Evolutionary conservation across 805 yeast species (phyloP).

Genomic region (Yarrowia alimentaria): DNA sequence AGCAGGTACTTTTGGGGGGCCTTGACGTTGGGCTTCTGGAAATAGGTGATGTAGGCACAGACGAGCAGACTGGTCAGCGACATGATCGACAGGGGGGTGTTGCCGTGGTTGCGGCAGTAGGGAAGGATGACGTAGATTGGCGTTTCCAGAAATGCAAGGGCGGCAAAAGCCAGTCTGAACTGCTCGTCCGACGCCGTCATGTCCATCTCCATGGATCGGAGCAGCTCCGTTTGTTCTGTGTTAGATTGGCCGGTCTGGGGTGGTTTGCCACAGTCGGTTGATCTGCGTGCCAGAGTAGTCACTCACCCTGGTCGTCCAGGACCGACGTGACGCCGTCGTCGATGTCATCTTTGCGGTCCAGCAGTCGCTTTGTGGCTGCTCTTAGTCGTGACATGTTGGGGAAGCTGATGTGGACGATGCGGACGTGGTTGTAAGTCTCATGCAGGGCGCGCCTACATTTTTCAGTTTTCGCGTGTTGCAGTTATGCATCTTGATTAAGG

Average conservation of each 20-base stretch:
- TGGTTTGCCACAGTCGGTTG: too few relatives aligned
- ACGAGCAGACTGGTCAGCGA: conserved; percentile 34
- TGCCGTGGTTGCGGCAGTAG: conserved; percentile 33
- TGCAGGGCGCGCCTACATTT: background rate
- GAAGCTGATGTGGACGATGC: background rate
- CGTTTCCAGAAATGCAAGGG: conserved; percentile 37
- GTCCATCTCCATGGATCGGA: conserved; percentile 33
- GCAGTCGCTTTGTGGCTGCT: conserved; percentile 30
- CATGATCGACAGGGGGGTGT: conserved; percentile 35
- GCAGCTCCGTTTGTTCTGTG: conserved; percentile 38
- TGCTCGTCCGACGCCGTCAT: conserved; percentile 33
- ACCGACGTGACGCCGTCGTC: conserved; percentile 28
- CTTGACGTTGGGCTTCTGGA: conserved; percentile 15
- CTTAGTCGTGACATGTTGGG: conserved; percentile 33
- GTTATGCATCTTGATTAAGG: too few relatives aligned
- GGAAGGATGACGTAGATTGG: conserved; percentile 37
- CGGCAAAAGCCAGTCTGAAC: conserved; percentile 35
- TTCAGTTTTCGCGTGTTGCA: too few relatives aligned
- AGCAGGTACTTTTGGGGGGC: conserved; percentile 28
- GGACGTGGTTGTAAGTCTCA: background rate
- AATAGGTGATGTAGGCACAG: conserved; percentile 34
- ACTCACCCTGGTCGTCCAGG: conserved; percentile 33
- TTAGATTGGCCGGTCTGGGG: too few relatives aligned
- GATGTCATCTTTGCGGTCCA: conserved; percentile 29
- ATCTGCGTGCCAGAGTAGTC: too few relatives aligned